These are phyloP conservation scores for Xylaria sp. DNA, from an alignment of 2,329 filamentous ascomycete genomes.

Conservation along the genomic window DNA sequence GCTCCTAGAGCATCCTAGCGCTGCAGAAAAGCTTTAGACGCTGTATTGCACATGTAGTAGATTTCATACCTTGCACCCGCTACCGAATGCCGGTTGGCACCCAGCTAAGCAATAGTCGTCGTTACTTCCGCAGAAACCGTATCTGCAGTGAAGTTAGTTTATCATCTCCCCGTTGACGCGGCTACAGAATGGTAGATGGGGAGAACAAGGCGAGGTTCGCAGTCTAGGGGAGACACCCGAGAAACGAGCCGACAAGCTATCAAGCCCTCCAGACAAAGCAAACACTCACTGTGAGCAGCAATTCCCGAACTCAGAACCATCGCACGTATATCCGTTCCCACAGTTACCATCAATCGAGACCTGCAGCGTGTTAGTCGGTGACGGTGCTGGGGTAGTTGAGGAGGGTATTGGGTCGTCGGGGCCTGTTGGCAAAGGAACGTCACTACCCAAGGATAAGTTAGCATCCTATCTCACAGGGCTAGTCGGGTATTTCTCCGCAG, in stretches of 20 bases:
- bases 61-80: conserved; percentile 38
- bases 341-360: conserved; percentile 38
- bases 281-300: conserved; percentile 41
- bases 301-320: conserved; percentile 39
- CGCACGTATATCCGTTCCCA: conserved; percentile 37
- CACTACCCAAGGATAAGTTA: conserved; percentile 15
- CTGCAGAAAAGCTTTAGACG: neutral
- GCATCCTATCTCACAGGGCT: neutral
- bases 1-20: neutral
- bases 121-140: conserved; percentile 47
- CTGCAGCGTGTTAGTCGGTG: conserved; percentile 31
- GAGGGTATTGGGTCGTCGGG: conserved; percentile 32
- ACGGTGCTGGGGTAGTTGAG: conserved; percentile 26
- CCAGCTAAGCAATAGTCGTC: conserved; percentile 47
- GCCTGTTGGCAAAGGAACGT: conserved; percentile 27
- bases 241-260: neutral
- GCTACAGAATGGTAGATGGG: neutral
- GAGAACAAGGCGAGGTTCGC: conserved; percentile 2
- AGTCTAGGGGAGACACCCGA: too few relatives aligned
- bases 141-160: conserved; percentile 25
- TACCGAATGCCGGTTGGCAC: conserved; percentile 46
- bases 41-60: neutral
- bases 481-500: neutral
- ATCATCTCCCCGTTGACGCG: neutral
- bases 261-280: neutral